These are phyloP conservation scores for Tricholoma sp. DNA, from an alignment of 768 basidiomycete genomes.

Conservation along the genomic window DNA sequence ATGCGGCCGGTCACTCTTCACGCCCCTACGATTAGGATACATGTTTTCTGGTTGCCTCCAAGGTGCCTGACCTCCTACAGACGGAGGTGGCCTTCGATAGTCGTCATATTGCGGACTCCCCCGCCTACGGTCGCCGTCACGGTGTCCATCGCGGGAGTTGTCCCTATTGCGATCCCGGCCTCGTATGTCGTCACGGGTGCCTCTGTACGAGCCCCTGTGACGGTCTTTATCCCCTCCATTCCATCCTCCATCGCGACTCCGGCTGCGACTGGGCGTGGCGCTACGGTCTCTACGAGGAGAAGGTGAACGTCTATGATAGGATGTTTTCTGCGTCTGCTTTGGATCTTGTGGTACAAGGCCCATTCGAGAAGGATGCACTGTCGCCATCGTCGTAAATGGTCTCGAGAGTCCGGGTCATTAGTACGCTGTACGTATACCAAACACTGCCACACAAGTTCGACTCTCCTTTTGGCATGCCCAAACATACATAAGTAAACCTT, in stretches of 20 bases:
- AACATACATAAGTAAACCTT: no score
- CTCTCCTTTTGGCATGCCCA: no score
- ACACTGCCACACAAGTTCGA: no score
- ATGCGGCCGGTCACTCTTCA: slow-evolving; percentile 24
- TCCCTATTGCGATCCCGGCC: slow-evolving; percentile 20
- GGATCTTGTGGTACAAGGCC: slow-evolving; percentile 53
- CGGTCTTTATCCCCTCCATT: slow-evolving; percentile 20
- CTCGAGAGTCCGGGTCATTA: no score
- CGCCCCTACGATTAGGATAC: slow-evolving; percentile 39
- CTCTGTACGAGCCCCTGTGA: slow-evolving; percentile 16
- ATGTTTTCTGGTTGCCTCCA: slow-evolving; percentile 50
- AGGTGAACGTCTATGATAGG: slow-evolving; percentile 36
- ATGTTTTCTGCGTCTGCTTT: slow-evolving; percentile 15
- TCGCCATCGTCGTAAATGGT: slow-evolving; percentile 56
- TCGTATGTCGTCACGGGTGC: slow-evolving; percentile 18
- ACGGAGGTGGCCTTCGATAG: slow-evolving; percentile 43
- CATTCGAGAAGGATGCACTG: slow-evolving; percentile 70
- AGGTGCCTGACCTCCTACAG: slow-evolving; percentile 30
- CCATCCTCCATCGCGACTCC: slow-evolving; percentile 26
- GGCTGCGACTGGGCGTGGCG: slow-evolving; percentile 27
- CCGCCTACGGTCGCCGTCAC: slow-evolving; percentile 23
- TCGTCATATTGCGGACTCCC: slow-evolving; percentile 59
- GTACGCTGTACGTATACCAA: no score
- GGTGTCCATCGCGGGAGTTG: slow-evolving; percentile 9
- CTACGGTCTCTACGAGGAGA: slow-evolving; percentile 35